Evolutionary conservation across 2,329 filamentous ascomycete species (phyloP), one percentile per base, ranked within the genome.

Genomic region (Mollisia scopiformis): DNA sequence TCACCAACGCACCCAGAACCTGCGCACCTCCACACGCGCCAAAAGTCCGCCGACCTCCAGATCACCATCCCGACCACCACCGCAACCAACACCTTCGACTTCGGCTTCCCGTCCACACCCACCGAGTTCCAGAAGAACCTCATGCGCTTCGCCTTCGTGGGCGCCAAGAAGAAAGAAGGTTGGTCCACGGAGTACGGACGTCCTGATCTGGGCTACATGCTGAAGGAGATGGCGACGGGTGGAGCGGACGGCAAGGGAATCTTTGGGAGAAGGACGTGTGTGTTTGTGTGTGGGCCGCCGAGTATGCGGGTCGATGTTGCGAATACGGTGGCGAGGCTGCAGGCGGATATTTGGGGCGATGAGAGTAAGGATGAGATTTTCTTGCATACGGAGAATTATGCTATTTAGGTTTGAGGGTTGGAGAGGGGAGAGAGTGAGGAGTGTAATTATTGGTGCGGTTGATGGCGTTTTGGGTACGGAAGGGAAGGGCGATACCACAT

Each of bases 141-240:
- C 53, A 94, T 96, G 87, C 90, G 92, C 16, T 97, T 95, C 72
- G 93, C 93, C 1, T 96, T 96, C 73, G 85, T 93, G 0, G 79
- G 87, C 35, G 83, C 86, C 69, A 82, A 87, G 75, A 88, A 87
- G 61, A 85, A 88, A 66, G 89, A 92, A 66, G 91, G 93, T 57
- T 97, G 94, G 92, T 90, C 86, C 66, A 92, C 95, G 14, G 93
- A 97, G 76, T 97, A 97, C 75, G 93, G 93, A 19, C 86, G 94
- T 0, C 94, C 94, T 0, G 90, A 97, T 68, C 84, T 98, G 35
- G 89, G 91, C 1, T 94, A 89, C 74, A 92, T 96, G 86, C 83
- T 98, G 57, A 88, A 86, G 70, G 88, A 95, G 66, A 89, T 93
- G 84, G 90, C 91, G 4, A 88, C 85, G 23, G 89, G 88, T n/a